Conservation (phyloP, 208 protist species). For the Trypanosoma theileri region DNA sequence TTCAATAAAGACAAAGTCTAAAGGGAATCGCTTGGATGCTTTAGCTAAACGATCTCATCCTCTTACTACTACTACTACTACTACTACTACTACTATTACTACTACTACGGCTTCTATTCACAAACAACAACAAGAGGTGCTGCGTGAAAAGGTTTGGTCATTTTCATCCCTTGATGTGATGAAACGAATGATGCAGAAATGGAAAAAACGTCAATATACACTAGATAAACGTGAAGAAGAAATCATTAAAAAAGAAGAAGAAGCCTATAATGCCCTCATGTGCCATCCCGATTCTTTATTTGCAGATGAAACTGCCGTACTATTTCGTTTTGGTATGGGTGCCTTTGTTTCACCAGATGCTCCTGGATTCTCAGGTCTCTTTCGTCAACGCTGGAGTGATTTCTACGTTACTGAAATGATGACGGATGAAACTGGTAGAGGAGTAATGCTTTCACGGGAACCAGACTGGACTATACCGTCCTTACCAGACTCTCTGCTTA, state of each 20-base stretch:
- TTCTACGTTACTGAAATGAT: constrained; percentile 56
- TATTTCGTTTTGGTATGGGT: constrained; percentile 80
- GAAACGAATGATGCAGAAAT: constrained; percentile 33
- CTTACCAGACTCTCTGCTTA: constrained; percentile 32
- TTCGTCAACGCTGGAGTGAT: constrained; percentile 68
- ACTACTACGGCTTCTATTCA: neutral
- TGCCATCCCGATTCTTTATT: constrained; percentile 45
- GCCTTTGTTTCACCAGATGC: constrained; percentile 34
- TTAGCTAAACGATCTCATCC: constrained; percentile 10
- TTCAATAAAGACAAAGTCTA: constrained; percentile 1
- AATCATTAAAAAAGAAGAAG: constrained; percentile 14
- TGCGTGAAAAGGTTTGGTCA: constrained; percentile 8
- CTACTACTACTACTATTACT: neutral
- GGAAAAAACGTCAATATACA: constrained; percentile 17
- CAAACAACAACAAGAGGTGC: neutral
- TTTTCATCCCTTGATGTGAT: constrained; percentile 35
- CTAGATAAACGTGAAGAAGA: constrained; percentile 10
- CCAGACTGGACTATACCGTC: constrained; percentile 55
- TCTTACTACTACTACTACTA: neutral
- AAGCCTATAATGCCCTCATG: constrained; percentile 23
- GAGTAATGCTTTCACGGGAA: constrained; percentile 34
- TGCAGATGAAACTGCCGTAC: constrained; percentile 53
- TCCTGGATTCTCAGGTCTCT: constrained; percentile 59
- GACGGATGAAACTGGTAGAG: constrained; percentile 23
- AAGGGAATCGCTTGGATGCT: constrained; percentile 12